phyloP scores from a whole-genome alignment of 305 asterid species.

The Fraxinus velutina region DNA sequence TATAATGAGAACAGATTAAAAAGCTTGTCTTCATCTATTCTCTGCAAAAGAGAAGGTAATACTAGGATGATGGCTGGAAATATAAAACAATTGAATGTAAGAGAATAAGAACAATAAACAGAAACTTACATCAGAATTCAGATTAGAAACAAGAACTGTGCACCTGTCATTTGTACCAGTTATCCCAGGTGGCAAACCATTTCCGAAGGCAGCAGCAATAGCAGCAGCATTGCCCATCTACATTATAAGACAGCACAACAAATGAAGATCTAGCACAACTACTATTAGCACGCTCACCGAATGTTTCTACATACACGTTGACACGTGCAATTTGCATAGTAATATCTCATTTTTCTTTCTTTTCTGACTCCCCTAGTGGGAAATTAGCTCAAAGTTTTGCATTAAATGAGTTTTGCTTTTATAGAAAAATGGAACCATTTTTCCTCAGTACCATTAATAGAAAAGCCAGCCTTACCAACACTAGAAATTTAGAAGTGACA shows the following conservation, averaged over 20 bases:
- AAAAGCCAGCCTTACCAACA: conserved; percentile 5
- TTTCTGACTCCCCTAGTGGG: neutral
- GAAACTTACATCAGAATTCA: conserved; percentile 73
- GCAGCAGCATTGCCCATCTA: conserved; percentile 93
- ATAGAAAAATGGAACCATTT: conserved; percentile 3
- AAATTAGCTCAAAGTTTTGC: neutral
- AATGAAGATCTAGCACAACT: conserved; percentile 13
- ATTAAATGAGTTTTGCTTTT: conserved; percentile 1
- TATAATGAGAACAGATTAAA: conserved; percentile 85
- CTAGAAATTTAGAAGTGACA: neutral
- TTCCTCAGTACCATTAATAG: neutral
- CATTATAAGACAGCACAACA: conserved; percentile 16
- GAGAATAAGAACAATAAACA: neutral
- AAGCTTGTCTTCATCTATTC: conserved; percentile 83
- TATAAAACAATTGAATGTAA: conserved; percentile 7
- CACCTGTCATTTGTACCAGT: conserved; percentile 91
- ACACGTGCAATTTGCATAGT: neutral
- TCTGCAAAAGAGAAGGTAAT: conserved; percentile 48
- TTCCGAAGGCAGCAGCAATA: conserved; percentile 92
- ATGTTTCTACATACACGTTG: neutral
- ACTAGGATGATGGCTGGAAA: conserved; percentile 9
- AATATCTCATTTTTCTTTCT: neutral
- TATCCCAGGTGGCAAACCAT: conserved; percentile 88
- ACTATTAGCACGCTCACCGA: neutral
- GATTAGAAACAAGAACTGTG: conserved; percentile 83